These are phyloP conservation scores for Meira miltonrushii DNA, from an alignment of 1,284 basidiomycete species.

Conservation along the genomic window DNA sequence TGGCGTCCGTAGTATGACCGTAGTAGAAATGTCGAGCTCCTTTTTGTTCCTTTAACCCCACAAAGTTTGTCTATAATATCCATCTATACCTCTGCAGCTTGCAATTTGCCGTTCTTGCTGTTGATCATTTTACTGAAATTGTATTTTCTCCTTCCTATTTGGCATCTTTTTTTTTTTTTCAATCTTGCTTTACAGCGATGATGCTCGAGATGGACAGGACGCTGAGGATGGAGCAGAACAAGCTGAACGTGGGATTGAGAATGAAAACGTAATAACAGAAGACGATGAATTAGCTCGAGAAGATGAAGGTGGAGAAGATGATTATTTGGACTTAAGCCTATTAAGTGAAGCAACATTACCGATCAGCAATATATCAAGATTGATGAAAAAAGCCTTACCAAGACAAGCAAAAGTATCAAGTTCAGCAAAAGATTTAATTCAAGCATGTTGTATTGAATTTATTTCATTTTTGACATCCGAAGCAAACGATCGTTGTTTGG, in stretches of 20 bases:
- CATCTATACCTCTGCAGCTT: too few species aligned
- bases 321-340: constrained; percentile 2
- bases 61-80: background rate
- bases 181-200: background rate
- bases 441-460: constrained; percentile 93
- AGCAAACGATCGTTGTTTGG: constrained; percentile 77
- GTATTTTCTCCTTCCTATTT: background rate
- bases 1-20: too few species aligned
- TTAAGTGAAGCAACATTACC: constrained; percentile 18
- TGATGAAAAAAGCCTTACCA: constrained; percentile 87
- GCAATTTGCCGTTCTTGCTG: too few species aligned
- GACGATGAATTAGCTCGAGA: background rate
- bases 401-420: constrained; percentile 88
- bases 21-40: too few species aligned
- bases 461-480: constrained; percentile 90
- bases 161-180: background rate
- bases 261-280: background rate
- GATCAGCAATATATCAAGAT: constrained; percentile 88
- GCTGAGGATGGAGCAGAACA: background rate
- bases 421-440: constrained; percentile 92
- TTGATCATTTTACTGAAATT: background rate
- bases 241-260: background rate
- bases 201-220: background rate
- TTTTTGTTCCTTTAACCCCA: background rate
- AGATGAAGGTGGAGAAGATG: background rate